Base-by-base conservation (phyloP, 306 rosid species). In the Malus asiatica region DNA sequence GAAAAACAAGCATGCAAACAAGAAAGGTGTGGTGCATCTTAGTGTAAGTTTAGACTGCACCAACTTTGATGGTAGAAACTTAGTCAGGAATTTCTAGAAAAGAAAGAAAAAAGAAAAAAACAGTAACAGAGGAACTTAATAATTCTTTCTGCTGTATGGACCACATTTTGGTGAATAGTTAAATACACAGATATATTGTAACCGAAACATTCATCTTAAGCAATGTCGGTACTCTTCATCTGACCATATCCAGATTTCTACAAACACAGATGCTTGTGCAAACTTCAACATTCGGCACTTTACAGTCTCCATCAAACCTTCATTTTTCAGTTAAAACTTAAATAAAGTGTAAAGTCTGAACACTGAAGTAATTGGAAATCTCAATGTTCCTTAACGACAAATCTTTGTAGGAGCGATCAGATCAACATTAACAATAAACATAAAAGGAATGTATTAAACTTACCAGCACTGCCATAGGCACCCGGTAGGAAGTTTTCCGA, bases 381-480 rank as follows among this genome's bases (percentile, higher is more conserved):
- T 20, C 11, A 71, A 10, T 19, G 63, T 19, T 30, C 23, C 4
- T 70, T 5, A 8, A 48, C 29, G 32, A 9, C 44, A 52, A 35
- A 65, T 10, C 18, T 35, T 20, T 11, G 23, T 33, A 66, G 11
- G 40, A 67, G n/a, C 35, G 40, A 11, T 68, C 16, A 52, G 65
- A 53, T 19, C 51, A 71, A 71, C 75, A 71, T 23, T 35, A 33
- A 58, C 32, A 12, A 23, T 29, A 2, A 52, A 66, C 58, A 63
- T 7, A 61, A 60, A 30, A 74, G 62, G 71, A 83, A 73, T 86
- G 45, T 25, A 62, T 46, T 72, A 71, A 80, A 83, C 97, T 71
- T 89, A 94, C 97, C 95, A 94, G 76, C 76, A 91, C 91, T 44
- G 96, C 84, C 98, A 94, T 94, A 0, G 97, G 91, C 70, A 91